A percentile compares a stretch with the other conserved stretches of the same genome.
phyloP scores from a whole-genome alignment of 2,329 filamentous ascomycete genomes.

The Neonectria sp. region DNA sequence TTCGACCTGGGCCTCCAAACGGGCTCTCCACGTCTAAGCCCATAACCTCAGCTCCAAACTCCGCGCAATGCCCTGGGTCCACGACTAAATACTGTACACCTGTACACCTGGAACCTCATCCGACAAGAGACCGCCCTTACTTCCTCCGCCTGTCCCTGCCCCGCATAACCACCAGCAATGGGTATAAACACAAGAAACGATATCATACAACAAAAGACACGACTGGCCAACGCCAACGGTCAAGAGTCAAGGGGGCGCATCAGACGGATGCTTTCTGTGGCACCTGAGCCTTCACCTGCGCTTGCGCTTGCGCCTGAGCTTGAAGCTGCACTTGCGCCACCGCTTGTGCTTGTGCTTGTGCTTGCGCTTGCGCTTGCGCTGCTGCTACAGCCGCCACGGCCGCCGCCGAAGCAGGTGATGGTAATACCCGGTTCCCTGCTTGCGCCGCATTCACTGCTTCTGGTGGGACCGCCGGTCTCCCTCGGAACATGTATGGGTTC shows the following conservation, averaged over 20 bases:
- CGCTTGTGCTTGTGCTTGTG: conserved; percentile 43
- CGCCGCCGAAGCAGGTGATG: conserved; percentile 42
- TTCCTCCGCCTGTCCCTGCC: conserved; percentile 15
- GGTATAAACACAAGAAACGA: conserved; percentile 48
- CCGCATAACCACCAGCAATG: conserved; percentile 36
- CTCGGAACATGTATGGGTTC: conserved; percentile 59
- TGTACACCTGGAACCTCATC: conserved; percentile 19
- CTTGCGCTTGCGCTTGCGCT: conserved; percentile 37
- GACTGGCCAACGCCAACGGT: conserved; percentile 2
- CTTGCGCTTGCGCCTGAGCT: conserved; percentile 31
- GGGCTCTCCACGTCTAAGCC: conserved; percentile 47
- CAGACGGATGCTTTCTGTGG: conserved; percentile 37
- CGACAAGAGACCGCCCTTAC: conserved; percentile 28
- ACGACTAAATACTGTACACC: conserved; percentile 47
- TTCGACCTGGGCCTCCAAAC: conserved; percentile 42
- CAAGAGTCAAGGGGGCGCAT: conserved; percentile 6
- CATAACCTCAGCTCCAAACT: conserved; percentile 53
- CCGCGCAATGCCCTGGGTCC: conserved; percentile 53
- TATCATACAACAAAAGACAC: conserved; percentile 45
- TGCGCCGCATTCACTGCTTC: conserved; percentile 46
- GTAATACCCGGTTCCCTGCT: conserved; percentile 45
- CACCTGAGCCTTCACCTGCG: conserved; percentile 36
- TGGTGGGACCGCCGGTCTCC: conserved; percentile 53
- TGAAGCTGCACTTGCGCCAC: conserved; percentile 38
- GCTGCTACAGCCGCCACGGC: conserved; percentile 34